Conservation (phyloP, 768 basidiomycete species). For the Leccinellum albellum region DNA sequence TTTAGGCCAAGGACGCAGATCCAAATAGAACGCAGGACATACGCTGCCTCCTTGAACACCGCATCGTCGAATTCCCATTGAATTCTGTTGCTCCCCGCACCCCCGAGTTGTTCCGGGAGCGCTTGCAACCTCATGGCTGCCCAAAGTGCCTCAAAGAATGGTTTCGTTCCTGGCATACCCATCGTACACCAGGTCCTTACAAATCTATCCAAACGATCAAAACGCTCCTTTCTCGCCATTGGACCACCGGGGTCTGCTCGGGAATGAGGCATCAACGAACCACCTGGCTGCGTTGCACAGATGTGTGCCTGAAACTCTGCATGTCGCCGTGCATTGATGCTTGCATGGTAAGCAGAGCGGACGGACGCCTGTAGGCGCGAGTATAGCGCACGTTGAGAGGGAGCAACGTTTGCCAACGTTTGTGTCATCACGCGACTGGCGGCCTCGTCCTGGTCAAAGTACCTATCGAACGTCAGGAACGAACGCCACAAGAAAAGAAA, state of each 20-base stretch:
- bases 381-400: conserved; percentile 83
- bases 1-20: conserved; percentile 10
- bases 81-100: conserved; percentile 67
- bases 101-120: conserved; percentile 75
- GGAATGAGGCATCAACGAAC: conserved; percentile 71
- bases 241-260: conserved; percentile 61
- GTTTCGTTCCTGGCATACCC: conserved; percentile 86
- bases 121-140: conserved; percentile 78
- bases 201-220: conserved; percentile 72
- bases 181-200: conserved; percentile 78
- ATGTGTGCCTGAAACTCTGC: conserved; percentile 87
- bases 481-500: not conserved
- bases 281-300: conserved; percentile 72
- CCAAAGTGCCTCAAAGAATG: conserved; percentile 69
- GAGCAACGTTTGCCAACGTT: conserved; percentile 72
- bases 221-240: conserved; percentile 72
- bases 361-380: conserved; percentile 84
- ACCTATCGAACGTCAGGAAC: conserved; percentile 47
- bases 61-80: conserved; percentile 95
- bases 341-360: conserved; percentile 80
- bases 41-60: conserved; percentile 92
- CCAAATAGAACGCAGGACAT: conserved; percentile 36
- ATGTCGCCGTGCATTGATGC: conserved; percentile 67
- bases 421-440: conserved; percentile 79
- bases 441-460: conserved; percentile 76